Evolutionary conservation across 768 basidiomycete genomes (phyloP).

Genomic region (Leucocoprinus birnbaumii): DNA sequence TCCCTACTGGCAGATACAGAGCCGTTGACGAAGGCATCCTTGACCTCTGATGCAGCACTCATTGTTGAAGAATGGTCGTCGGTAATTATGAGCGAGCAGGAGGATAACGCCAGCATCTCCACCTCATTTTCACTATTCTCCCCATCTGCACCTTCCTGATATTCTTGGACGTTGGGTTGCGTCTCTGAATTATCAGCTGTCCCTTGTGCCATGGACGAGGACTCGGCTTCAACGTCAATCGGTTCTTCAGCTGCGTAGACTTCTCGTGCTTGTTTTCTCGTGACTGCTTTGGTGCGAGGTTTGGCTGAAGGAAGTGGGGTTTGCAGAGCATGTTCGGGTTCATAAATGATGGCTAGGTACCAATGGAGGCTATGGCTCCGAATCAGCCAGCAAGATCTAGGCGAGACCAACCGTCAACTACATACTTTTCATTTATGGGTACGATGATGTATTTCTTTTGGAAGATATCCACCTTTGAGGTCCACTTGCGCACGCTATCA

Average conservation of each 20-base stretch:
- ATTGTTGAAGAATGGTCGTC: constrained; percentile 11
- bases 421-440: constrained; percentile 94
- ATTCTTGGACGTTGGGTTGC: constrained; percentile 13
- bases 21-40: constrained; percentile 11
- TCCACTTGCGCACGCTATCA: constrained; percentile 91
- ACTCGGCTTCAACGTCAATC: neutral
- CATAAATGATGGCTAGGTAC: constrained; percentile 94
- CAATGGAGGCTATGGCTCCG: constrained; percentile 73
- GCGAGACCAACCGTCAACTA: neutral
- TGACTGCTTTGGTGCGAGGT: constrained; percentile 1
- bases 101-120: constrained; percentile 25
- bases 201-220: constrained; percentile 6
- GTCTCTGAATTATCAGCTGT: constrained; percentile 6
- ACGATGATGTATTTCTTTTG: constrained; percentile 90
- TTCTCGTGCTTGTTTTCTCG: constrained; percentile 21
- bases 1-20: neutral
- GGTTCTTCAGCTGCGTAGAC: neutral
- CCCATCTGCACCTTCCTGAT: constrained; percentile 10
- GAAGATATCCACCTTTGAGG: constrained; percentile 84
- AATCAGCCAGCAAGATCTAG: neutral
- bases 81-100: constrained; percentile 21
- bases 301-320: constrained; percentile 24
- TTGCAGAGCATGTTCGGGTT: constrained; percentile 65
- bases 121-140: constrained; percentile 29
- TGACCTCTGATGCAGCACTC: constrained; percentile 7